Conservation (phyloP, 208 protist species). For the Trypanosoma scelopori region DNA sequence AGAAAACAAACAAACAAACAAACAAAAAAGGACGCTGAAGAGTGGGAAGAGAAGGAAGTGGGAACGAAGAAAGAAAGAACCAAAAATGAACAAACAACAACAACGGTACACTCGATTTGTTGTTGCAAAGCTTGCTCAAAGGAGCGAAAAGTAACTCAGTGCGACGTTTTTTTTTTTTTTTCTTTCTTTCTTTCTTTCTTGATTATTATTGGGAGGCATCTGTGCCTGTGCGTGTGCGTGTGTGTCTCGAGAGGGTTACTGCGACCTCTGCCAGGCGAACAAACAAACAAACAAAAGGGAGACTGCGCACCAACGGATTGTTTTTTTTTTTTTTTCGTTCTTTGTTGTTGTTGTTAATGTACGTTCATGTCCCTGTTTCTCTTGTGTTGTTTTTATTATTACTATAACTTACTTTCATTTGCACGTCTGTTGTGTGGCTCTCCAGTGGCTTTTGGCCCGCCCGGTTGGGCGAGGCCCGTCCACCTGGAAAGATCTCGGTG, state of each 20-base stretch:
- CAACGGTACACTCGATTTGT: constrained; percentile 10
- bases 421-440: too few species aligned
- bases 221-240: too few species aligned
- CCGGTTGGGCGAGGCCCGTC: not conserved
- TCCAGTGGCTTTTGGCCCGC: too few species aligned
- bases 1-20: constrained; percentile 10
- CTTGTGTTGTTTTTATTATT: constrained; percentile 23
- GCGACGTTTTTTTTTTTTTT: too few species aligned
- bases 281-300: constrained; percentile 8
- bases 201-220: too few species aligned
- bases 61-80: constrained; percentile 11
- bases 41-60: too few species aligned
- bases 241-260: too few species aligned
- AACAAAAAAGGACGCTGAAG: constrained; percentile 13
- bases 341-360: constrained; percentile 19
- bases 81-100: constrained; percentile 17
- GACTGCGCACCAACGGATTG: constrained; percentile 6
- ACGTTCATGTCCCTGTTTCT: constrained; percentile 22
- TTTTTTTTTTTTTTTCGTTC: constrained; percentile 22
- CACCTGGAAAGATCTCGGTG: not conserved
- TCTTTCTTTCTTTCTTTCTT: too few species aligned
- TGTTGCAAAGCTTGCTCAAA: not conserved
- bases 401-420: constrained; percentile 6
- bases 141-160: too few species aligned
- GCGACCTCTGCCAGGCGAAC: not conserved